phyloP scores from a whole-genome alignment of 768 basidiomycete species.

The Pholiota molesta region DNA sequence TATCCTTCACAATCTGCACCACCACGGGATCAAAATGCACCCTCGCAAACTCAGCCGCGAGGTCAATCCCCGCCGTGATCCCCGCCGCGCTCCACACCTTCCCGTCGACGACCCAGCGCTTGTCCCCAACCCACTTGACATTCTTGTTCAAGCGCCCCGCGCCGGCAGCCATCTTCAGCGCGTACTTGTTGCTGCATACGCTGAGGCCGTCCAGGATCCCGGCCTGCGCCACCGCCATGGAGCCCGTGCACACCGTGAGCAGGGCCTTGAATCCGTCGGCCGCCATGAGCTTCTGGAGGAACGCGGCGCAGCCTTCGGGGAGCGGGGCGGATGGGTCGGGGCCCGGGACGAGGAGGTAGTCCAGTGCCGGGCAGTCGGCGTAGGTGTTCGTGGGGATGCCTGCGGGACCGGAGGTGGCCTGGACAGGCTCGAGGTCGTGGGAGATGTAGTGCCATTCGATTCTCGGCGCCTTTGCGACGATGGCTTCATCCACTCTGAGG shows the following conservation, averaged over 20 bases:
- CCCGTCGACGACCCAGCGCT: conserved; percentile 27
- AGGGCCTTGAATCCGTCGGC: conserved; percentile 20
- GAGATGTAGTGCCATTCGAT: conserved; percentile 30
- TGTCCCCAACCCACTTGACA: conserved; percentile 29
- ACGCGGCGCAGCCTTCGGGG: conserved; percentile 18
- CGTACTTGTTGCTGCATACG: conserved; percentile 25
- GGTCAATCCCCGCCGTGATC: conserved; percentile 29
- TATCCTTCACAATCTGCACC: conserved; percentile 16
- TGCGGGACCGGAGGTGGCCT: conserved; percentile 22
- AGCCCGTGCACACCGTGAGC: conserved; percentile 26
- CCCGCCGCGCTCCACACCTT: conserved; percentile 32
- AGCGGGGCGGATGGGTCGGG: conserved; percentile 16
- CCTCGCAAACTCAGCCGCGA: conserved; percentile 28
- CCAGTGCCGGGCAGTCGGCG: conserved; percentile 23
- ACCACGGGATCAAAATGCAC: conserved; percentile 23
- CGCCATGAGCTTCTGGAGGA: conserved; percentile 19
- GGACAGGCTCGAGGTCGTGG: conserved; percentile 15
- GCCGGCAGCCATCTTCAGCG: conserved; percentile 12
- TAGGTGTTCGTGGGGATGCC: conserved; percentile 24
- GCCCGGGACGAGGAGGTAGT: conserved; percentile 30
- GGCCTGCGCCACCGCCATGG: conserved; percentile 21
- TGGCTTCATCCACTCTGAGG: not conserved
- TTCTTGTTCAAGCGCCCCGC: conserved; percentile 20
- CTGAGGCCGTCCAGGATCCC: conserved; percentile 26
- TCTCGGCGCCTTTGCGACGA: conserved; percentile 21